Percentiles rank a stretch among this genome's conserved stretches.
phyloP scores from a whole-genome alignment of 2,329 filamentous ascomycete genomes.

The Ceratocystis ficicola region DNA sequence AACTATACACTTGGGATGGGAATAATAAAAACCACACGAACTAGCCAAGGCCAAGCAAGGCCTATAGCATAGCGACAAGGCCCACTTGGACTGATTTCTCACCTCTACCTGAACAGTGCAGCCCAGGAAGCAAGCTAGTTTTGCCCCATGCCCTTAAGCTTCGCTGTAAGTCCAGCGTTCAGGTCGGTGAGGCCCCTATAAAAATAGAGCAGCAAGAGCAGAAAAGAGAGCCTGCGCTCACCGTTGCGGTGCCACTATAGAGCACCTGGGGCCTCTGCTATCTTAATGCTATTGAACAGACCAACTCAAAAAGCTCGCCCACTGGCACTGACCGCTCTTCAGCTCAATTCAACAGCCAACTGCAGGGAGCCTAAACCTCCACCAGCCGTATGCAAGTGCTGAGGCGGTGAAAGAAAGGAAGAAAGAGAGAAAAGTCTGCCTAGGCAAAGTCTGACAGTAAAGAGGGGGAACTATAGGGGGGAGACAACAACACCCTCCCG shows the following conservation, averaged over 20 bases:
- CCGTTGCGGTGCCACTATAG: neutral
- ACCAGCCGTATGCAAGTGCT: neutral
- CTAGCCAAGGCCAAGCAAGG: too few relatives aligned
- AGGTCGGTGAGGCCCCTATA: conserved; percentile 7
- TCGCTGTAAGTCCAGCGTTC: too few relatives aligned
- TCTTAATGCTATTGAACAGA: neutral
- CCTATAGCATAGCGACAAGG: neutral
- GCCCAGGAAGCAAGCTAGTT: neutral
- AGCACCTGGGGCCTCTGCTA: too few relatives aligned
- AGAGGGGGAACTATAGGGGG: too few relatives aligned
- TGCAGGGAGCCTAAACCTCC: neutral
- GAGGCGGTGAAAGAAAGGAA: neutral
- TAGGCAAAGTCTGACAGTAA: neutral
- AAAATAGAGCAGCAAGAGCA: neutral
- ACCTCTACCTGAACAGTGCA: conserved; percentile 6
- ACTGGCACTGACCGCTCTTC: conserved; percentile 8
- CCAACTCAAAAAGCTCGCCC: neutral
- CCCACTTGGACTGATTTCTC: neutral
- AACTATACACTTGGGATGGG: neutral
- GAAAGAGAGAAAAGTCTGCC: neutral
- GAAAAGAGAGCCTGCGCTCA: neutral
- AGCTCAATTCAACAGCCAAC: neutral
- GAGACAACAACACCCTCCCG: neutral
- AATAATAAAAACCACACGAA: neutral
- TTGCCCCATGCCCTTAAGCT: too few relatives aligned